Base-by-base conservation (phyloP, 495 filamentous ascomycete genomes). In the Penicillium subrubescens region DNA sequence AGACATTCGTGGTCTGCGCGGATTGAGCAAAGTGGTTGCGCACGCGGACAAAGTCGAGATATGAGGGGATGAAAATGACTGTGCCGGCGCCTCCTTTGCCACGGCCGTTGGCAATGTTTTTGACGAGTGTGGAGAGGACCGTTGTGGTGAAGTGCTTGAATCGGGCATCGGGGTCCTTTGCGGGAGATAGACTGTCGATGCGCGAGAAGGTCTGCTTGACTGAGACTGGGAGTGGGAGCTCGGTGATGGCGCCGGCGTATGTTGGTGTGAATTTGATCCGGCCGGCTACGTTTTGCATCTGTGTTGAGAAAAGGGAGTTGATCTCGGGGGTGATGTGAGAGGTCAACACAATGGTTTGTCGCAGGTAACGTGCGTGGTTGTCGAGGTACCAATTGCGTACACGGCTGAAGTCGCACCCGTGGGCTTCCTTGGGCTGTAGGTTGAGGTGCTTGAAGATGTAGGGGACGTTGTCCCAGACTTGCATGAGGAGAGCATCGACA, bases 401-500 rank as follows among this genome's bases (percentile, higher is more conserved):
- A 5, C 96, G 89, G 66, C 89, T 90, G 75, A 97, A 97, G 80
- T 99, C 95, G 69, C 92, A 96, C 63, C 91, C 93, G 76, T 98
- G 95, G 4, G 92, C 86, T 70, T 97, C 92, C 60, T 87, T 90
- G 19, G 94, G 95, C 68, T 95, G 93, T 48, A 89, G 82, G 75
- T 98, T 99, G 52, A 98, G 87, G 76, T 97, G 93, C 64, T 92
- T 87, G 72, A 97, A 91, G 67, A 97, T 88, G 73, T 88, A 91
- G 67, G 93, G 90, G 58, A 97, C 85, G 77, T 98, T 93, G 68
- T 97, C 94, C 95, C 96, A 98, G 77, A 97, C 97, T 72, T 99
- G 95, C 94, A 97, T 97, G 19, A 94, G 84, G 17, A 98, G 82
- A 1, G 93, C 93, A 74, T 98, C 96, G 44, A 93, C 91, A 73